Evolutionary conservation across 768 basidiomycete species (phyloP).

Genomic region (Cantharellus anzutake): DNA sequence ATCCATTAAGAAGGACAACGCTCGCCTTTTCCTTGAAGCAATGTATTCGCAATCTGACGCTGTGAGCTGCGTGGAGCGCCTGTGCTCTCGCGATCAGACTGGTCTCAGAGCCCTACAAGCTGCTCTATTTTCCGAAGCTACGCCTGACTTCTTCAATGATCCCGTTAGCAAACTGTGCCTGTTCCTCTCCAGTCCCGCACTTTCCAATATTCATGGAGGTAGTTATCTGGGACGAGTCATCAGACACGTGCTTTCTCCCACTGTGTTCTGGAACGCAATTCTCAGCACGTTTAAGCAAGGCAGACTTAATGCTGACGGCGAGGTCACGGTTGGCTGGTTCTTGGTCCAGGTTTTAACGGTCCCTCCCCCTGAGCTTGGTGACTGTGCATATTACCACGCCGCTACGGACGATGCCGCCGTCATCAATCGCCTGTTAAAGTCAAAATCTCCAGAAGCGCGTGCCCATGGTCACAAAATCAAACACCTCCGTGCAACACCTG

Average conservation of each 20-base stretch:
- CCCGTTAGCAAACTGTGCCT: slow-evolving; percentile 19
- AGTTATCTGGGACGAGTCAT: slow-evolving; percentile 22
- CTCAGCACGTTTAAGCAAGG: slow-evolving; percentile 9
- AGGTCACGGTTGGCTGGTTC: slow-evolving; percentile 28
- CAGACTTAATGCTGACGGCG: slow-evolving; percentile 15
- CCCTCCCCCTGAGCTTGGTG: slow-evolving; percentile 13
- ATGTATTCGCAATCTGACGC: too few species aligned
- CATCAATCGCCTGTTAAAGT: slow-evolving; percentile 14
- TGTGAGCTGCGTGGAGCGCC: too few species aligned
- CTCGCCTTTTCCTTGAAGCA: too few species aligned
- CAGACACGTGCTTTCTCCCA: slow-evolving; percentile 19
- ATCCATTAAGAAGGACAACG: too few species aligned
- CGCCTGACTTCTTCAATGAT: slow-evolving; percentile 25
- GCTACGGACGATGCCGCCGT: slow-evolving; percentile 20
- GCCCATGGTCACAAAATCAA: slow-evolving; percentile 23
- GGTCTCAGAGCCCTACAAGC: slow-evolving; percentile 24
- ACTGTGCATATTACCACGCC: slow-evolving; percentile 20
- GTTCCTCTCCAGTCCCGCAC: slow-evolving; percentile 22
- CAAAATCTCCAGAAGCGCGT: slow-evolving; percentile 12
- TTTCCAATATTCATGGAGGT: slow-evolving; percentile 20
- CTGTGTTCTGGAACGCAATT: slow-evolving; percentile 29
- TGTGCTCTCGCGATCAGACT: too few species aligned
- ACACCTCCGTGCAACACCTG: slow-evolving; percentile 17
- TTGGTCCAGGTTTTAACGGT: slow-evolving; percentile 29
- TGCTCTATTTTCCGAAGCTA: slow-evolving; percentile 24